phyloP scores from a whole-genome alignment of 768 basidiomycete species.

The Russula sp. region DNA sequence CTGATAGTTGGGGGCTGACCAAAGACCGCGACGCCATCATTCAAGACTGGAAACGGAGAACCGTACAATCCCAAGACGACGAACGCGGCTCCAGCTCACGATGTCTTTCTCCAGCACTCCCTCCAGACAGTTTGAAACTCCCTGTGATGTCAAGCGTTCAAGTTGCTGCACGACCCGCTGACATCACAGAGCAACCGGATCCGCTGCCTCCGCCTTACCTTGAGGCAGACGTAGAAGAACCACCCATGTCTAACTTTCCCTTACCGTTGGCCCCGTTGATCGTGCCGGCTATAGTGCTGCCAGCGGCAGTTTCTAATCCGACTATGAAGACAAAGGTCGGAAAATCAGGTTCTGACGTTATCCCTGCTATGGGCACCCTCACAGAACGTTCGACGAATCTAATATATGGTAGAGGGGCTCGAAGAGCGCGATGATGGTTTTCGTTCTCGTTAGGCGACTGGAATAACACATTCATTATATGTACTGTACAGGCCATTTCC shows the following conservation, averaged over 20 bases:
- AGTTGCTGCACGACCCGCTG: not conserved
- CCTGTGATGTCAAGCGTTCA: not conserved
- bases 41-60: conserved; percentile 37
- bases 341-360: conserved; percentile 20
- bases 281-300: conserved; percentile 19
- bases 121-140: not conserved
- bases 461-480: too few species aligned
- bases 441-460: not conserved
- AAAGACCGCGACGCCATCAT: conserved; percentile 56
- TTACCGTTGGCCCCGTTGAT: not conserved
- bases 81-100: conserved; percentile 30
- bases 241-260: not conserved
- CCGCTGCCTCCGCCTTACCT: conserved; percentile 14
- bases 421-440: conserved; percentile 14
- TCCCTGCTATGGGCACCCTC: conserved; percentile 28
- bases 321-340: conserved; percentile 24
- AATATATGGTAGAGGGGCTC: conserved; percentile 23
- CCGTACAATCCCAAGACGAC: conserved; percentile 30
- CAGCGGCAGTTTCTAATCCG: conserved; percentile 23
- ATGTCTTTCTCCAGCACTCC: conserved; percentile 6
- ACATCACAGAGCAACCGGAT: conserved; percentile 4
- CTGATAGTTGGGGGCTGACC: conserved; percentile 68
- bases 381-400: conserved; percentile 35
- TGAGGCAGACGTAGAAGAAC: conserved; percentile 4
- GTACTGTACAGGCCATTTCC: not conserved